These are phyloP conservation scores for Dichomitus squalens DNA, from an alignment of 1,284 basidiomycete species.

Conservation along the genomic window DNA sequence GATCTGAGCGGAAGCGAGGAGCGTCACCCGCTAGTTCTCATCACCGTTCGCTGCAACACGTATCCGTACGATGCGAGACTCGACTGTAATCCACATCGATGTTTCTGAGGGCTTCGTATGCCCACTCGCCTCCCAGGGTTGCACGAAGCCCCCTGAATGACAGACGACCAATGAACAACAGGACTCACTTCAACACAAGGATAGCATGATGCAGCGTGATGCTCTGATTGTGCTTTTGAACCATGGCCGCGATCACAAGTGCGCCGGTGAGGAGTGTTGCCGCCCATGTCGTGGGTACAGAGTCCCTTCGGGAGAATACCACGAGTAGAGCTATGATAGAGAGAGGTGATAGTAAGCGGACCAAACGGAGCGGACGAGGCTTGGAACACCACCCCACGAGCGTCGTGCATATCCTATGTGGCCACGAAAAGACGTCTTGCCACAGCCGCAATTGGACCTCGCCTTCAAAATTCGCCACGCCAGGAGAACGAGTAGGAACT, in stretches of 20 bases:
- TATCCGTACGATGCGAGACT: too few species aligned
- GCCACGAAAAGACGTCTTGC: not conserved
- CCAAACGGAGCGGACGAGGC: not conserved
- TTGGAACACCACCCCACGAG: not conserved
- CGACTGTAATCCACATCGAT: too few species aligned
- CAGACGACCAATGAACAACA: too few species aligned
- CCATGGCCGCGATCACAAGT: slow-evolving; percentile 33
- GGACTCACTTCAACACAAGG: slow-evolving; percentile 31
- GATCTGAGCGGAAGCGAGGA: too few species aligned
- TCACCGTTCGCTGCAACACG: too few species aligned
- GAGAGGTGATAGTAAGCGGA: slow-evolving; percentile 4
- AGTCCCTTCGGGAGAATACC: slow-evolving; percentile 31
- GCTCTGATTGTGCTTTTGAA: slow-evolving; percentile 24
- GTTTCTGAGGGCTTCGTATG: too few species aligned
- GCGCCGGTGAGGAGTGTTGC: slow-evolving; percentile 31
- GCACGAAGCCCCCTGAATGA: too few species aligned
- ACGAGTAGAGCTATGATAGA: slow-evolving; percentile 28
- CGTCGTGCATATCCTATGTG: not conserved
- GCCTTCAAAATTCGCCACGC: not conserved
- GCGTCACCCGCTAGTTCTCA: too few species aligned
- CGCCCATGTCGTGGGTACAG: slow-evolving; percentile 34
- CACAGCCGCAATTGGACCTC: not conserved
- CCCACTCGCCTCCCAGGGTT: too few species aligned
- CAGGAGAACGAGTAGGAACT: slow-evolving; percentile 5
- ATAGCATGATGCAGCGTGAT: slow-evolving; percentile 34